phyloP scores from a whole-genome alignment of 768 basidiomycete species.

The Pleurotus giganteus region DNA sequence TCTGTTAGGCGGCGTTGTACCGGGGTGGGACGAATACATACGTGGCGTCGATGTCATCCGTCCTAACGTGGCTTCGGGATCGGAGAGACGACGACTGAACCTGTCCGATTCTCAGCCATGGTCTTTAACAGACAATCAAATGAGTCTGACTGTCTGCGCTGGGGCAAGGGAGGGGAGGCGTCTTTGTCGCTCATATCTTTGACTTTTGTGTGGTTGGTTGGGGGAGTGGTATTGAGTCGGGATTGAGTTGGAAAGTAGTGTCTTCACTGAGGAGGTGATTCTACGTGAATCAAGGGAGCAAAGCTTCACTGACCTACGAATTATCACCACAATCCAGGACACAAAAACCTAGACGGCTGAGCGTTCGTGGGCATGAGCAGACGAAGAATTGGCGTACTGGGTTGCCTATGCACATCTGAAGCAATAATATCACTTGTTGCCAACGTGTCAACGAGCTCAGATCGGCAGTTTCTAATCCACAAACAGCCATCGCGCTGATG shows the following conservation, averaged over 20 bases:
- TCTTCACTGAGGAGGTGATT: constrained; percentile 28
- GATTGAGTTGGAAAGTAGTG: constrained; percentile 72
- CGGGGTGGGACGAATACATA: background rate
- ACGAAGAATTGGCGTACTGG: constrained; percentile 44
- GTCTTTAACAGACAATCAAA: too few relatives aligned
- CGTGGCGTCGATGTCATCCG: constrained; percentile 16
- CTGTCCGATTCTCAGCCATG: background rate
- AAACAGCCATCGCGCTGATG: constrained; percentile 75
- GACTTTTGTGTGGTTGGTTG: background rate
- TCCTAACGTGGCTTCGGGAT: constrained; percentile 31
- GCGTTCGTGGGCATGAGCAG: background rate
- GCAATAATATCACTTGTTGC: constrained; percentile 68
- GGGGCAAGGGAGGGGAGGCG: too few relatives aligned
- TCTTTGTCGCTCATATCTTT: too few relatives aligned
- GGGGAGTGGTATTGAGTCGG: constrained; percentile 37
- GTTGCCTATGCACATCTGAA: constrained; percentile 78
- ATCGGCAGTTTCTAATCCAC: constrained; percentile 70
- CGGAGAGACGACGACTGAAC: constrained; percentile 32
- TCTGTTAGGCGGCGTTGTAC: too few relatives aligned
- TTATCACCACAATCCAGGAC: constrained; percentile 81
- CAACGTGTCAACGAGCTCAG: constrained; percentile 63
- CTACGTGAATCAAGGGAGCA: background rate
- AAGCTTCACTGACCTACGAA: constrained; percentile 53
- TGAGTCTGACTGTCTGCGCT: too few relatives aligned
- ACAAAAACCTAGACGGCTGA: constrained; percentile 65